Conservation (phyloP, 148 eudicot genomes). For the Vaccinium vitisidaea region DNA sequence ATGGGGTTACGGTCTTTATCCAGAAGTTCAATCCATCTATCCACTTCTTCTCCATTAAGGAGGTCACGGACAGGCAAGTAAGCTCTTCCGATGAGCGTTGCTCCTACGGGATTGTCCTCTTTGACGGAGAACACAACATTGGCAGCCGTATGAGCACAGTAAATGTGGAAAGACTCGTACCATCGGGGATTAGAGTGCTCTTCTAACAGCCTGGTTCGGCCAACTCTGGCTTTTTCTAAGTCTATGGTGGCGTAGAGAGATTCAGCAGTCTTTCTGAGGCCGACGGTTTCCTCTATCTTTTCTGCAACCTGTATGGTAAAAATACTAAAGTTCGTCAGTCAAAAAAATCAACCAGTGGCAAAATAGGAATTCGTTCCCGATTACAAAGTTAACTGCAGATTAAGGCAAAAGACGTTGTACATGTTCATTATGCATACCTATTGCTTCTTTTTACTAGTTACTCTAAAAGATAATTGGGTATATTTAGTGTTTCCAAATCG, state of each 20-base stretch:
- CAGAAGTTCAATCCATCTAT: conserved; percentile 41
- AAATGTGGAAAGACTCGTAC: conserved; percentile 56
- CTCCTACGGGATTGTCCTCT: conserved; percentile 44
- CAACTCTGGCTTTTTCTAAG: conserved; percentile 45
- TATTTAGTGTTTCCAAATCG: too few relatives aligned
- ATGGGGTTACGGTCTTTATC: conserved; percentile 34
- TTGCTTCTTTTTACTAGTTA: neutral
- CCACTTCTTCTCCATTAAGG: conserved; percentile 34
- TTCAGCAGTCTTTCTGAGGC: conserved; percentile 28
- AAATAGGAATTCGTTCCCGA: neutral
- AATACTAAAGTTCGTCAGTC: neutral
- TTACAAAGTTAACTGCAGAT: neutral
- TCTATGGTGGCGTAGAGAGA: conserved; percentile 48
- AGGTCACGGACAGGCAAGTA: conserved; percentile 43
- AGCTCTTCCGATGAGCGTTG: conserved; percentile 42
- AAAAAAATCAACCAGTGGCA: neutral
- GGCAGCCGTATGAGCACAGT: conserved; percentile 48
- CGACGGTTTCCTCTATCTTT: conserved; percentile 16
- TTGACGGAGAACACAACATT: conserved; percentile 45
- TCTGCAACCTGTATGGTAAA: neutral
- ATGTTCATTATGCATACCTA: neutral
- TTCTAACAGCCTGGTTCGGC: conserved; percentile 42
- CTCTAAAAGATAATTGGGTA: too few relatives aligned
- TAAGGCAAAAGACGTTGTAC: neutral
- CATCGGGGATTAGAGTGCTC: conserved; percentile 43